Base-by-base conservation (phyloP, 768 basidiomycete species). In the Paxillus involutus region DNA sequence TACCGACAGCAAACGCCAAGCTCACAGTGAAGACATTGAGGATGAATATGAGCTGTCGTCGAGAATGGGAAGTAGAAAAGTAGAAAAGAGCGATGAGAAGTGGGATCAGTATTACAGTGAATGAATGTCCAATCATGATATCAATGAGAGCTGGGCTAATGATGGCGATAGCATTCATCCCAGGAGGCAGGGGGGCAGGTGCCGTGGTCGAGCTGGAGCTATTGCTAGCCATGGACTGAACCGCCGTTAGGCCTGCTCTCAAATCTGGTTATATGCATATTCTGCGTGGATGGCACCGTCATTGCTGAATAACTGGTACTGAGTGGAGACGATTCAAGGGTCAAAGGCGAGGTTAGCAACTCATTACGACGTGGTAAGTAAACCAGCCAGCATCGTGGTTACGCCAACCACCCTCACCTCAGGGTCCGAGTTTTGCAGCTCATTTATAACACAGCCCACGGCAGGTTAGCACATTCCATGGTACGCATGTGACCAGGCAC, bases 111-210 rank as follows among this genome's bases (percentile, higher is more conserved):
- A 60, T 37, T 13, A 58, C 43, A 6, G 62, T 47, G 47, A 64
- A 59, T 7, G 59, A 47, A 17, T 59, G 55, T 5, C 62, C 56
- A 49, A 64, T 57, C 49, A 66, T 55, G n/a, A 64, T 43, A 47
- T 58, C 49, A 13, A 52, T 54, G 6, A 62, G 41, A 8, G 59
- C 51, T 9, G 60, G 58, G 36, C 55, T 41, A 24, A 63, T 59
- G 35, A 30, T 37, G 8, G 36, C 51, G 19, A 44, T 44, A 8
- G 43, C 21, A 21, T 21, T 44, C 43, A 44, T 3, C 10, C 43
- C 43, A 44, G 43, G 43, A 44, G 26, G 43, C 10, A 44, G 21
- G 12, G 42, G 42, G 24, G 43, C 5, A 14, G 43, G 43, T 29
- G 43, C 24, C 8, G 43, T 24, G 6, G 43, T 11, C 26, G 43